phyloP scores from a whole-genome alignment of 192 early-diverging fungal species.

The Backusella australiensis region DNA sequence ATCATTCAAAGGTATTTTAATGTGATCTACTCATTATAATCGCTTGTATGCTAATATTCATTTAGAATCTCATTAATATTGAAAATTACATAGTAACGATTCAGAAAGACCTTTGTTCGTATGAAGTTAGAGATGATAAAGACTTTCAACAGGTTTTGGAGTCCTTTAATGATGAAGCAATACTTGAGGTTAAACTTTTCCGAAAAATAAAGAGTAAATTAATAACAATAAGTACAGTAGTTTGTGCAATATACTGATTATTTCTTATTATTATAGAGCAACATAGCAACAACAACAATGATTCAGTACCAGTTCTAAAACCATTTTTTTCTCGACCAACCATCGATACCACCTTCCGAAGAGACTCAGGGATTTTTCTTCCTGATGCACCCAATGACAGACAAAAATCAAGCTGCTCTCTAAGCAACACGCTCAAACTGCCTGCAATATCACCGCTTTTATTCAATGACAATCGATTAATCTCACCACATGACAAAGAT shows the following conservation, averaged over 20 bases:
- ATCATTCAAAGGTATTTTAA: not conserved
- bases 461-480: not conserved
- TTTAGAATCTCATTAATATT: not conserved
- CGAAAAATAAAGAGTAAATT: not conserved
- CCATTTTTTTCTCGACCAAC: not conserved
- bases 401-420: not conserved
- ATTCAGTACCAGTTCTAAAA: not conserved
- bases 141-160: not conserved
- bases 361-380: not conserved
- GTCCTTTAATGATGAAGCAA: not conserved
- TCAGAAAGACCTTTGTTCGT: not conserved
- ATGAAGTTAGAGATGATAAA: not conserved
- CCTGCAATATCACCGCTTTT: not conserved
- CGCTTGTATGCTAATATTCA: not conserved
- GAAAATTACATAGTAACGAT: not conserved
- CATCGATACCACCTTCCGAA: not conserved
- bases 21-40: not conserved
- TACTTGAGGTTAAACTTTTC: constrained; percentile 2
- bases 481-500: not conserved
- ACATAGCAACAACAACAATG: not conserved
- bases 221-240: not conserved
- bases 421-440: not conserved
- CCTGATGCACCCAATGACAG: not conserved
- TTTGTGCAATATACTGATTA: not conserved
- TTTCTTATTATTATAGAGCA: not conserved